Evolutionary conservation across 768 basidiomycete species (phyloP).

Genomic region (Lentinula sp.): DNA sequence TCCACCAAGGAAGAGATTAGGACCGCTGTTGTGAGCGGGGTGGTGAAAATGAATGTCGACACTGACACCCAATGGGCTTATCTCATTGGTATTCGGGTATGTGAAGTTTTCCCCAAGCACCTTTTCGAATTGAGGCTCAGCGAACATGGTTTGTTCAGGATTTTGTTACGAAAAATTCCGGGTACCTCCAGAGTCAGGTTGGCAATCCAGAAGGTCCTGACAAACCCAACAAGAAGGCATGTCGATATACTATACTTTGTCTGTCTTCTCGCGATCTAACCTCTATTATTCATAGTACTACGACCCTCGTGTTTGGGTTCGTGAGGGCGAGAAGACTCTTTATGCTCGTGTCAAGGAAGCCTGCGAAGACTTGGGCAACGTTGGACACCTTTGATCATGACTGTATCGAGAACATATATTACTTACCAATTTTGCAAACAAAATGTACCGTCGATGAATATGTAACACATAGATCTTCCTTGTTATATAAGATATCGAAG

Average conservation of each 20-base stretch:
- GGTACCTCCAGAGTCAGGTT: conserved; percentile 84
- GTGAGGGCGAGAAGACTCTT: conserved; percentile 96
- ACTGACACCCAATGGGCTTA: conserved; percentile 95
- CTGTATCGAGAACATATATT: neutral
- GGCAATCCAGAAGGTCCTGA: conserved; percentile 96
- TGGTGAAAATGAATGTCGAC: conserved; percentile 99
- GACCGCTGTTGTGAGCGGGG: conserved; percentile 86
- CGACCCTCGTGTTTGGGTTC: conserved; percentile 97
- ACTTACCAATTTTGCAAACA: neutral
- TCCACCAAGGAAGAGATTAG: conserved; percentile 94
- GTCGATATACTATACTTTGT: neutral
- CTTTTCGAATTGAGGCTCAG: neutral
- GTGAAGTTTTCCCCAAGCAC: conserved; percentile 11
- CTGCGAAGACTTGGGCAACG: conserved; percentile 82
- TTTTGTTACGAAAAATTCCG: conserved; percentile 81
- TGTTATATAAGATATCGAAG: neutral
- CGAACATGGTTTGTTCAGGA: conserved; percentile 39
- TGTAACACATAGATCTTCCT: neutral
- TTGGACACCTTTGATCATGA: conserved; percentile 16
- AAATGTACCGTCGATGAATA: neutral
- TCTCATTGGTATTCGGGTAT: conserved; percentile 73
- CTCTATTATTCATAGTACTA: conserved; percentile 50
- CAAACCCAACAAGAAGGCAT: conserved; percentile 98
- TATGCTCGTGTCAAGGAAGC: conserved; percentile 84
- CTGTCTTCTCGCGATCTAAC: neutral